Evolutionary conservation across 1,139 yeast genomes (phyloP).

Genomic region (Geotrichum aggregatum): DNA sequence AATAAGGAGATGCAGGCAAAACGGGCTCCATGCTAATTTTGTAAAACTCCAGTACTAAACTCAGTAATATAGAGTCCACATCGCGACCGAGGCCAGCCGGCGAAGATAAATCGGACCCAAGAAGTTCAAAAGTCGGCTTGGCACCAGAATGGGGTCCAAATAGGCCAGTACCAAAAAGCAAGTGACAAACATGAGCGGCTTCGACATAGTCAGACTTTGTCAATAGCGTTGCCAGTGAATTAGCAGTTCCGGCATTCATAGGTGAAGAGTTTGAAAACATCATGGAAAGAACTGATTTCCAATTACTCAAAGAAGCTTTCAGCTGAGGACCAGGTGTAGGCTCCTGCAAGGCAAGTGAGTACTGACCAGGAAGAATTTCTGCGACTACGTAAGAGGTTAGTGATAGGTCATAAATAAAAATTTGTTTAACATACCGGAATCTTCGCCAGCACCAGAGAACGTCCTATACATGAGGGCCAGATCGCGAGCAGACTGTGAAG

Average conservation of each 20-base stretch:
- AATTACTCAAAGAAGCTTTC: slow-evolving; percentile 29
- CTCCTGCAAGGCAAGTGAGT: slow-evolving; percentile 10
- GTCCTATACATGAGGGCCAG: slow-evolving; percentile 63
- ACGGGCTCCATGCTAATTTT: slow-evolving; percentile 24
- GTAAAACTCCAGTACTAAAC: slow-evolving; percentile 72
- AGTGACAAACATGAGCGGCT: slow-evolving; percentile 40
- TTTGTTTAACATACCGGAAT: slow-evolving; percentile 35
- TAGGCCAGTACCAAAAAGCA: slow-evolving; percentile 43
- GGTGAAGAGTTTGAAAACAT: slow-evolving; percentile 35
- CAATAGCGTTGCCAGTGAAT: slow-evolving; percentile 37
- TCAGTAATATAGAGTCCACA: slow-evolving; percentile 48
- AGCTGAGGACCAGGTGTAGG: slow-evolving; percentile 14
- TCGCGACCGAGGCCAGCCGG: slow-evolving; percentile 35
- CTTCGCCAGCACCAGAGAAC: slow-evolving; percentile 58
- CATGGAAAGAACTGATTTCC: slow-evolving; percentile 38
- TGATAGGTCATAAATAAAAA: background rate
- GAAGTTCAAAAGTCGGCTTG: slow-evolving; percentile 9
- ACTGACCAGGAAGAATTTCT: slow-evolving; percentile 20
- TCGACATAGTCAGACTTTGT: slow-evolving; percentile 32
- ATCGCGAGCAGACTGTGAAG: slow-evolving; percentile 45
- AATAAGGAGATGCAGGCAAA: slow-evolving; percentile 35
- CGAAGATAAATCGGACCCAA: slow-evolving; percentile 16
- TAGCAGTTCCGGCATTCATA: slow-evolving; percentile 35
- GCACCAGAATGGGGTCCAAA: slow-evolving; percentile 17
- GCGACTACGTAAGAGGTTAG: slow-evolving; percentile 13